Base-by-base conservation (phyloP, 2,329 filamentous ascomycete genomes). In the Pseudocercospora pini-densiflorae region DNA sequence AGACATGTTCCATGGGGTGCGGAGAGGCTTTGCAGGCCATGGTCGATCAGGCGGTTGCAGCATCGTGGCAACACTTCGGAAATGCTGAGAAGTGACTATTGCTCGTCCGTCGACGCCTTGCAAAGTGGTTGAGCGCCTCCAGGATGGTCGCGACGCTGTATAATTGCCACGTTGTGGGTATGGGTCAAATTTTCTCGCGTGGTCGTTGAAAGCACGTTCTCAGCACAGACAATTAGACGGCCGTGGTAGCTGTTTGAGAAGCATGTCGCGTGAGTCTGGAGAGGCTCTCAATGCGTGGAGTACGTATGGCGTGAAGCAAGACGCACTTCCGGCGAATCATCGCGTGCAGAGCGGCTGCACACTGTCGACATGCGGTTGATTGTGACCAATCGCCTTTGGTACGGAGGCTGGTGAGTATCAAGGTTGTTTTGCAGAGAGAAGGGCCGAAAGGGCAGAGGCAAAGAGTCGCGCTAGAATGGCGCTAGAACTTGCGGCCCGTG, bases 121-220 rank as follows among this genome's bases (percentile, higher is more conserved):
- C 10, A 21, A 59, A 19, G 57, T 29, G 19, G 57, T 59, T 59
- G 57, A 59, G 36, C 36, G 57, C 36, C 57, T 59, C 33, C 23
- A 16, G n/a, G 9, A 54, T 14, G 51, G 24, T 24, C 51, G 51
- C 51, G 24, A 54, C 14, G 23, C 51, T n/a, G 24, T 24, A 54
- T 16, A 10, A n/a, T 54, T 24, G 49, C 49, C 49, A 24, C 49
- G 19, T 14, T 53, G 49, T 29, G 19, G 21, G 21, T 51, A 21
- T 21, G 47, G n/a, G 23, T 51, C 47, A n/a, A 51, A 51, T 51
- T 21, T 51, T 12, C 23, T 45, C 14, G 40, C 40, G 19, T 45
- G 40, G 7, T 45, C 40, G 40, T 45, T 24, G 47, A 51, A 51
- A 51, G 47, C 47, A 51, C 47, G 47, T 51, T 19, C 47, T 21